Evolutionary conservation across 2,329 filamentous ascomycete genomes (phyloP), one percentile per base, ranked within the genome.

Genomic region (Macrophomina pseudophaseolina): DNA sequence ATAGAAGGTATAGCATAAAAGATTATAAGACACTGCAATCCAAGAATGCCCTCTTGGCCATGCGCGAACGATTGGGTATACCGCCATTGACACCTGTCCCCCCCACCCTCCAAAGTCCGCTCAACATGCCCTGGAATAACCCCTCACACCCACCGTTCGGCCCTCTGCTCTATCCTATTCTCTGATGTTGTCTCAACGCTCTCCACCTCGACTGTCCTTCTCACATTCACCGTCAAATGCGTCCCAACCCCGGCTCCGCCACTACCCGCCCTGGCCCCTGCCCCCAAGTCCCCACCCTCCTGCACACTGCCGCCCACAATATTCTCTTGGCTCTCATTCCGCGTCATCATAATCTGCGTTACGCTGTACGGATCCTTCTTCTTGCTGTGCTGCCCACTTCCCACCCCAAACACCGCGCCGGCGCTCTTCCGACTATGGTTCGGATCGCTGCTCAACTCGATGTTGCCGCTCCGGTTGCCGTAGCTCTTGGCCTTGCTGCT

Each of bases 341-440:
- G 33, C 48, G 67, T 62, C 30, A 64, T 67, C 35, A 66, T 64
- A 5, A 71, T 67, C 32, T 68, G 66, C 53, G 69, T 70, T 6
- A 69, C 56, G 30, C 65, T 64, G 42, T 71, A 71, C 11, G 65
- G 68, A 44, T 71, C 70, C 51, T 69, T 70, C 32, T 69, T 66
- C 52, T 56, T 56, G 5, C 33, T 18, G 18, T 38, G 35, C 23
- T 23, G 23, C 35, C 7, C 35, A 4, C 35, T 38, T 38, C 32
- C 51, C 6, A 23, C 23, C 23, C 33, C 51, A 5, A 53, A 30
- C 5, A 23, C 14, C 14, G 51, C 30, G 12, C 11, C 60, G 66
- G 30, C 46, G 11, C 33, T 35, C 59, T 40, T 64, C 42, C 12
- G 53, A 51, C 12, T 38, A 30, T 23, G 35, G 46, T 16, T 66